Percentiles rank a stretch among this genome's conserved stretches.
Conservation (phyloP, 345 rosid species). For the Cochlearia excelsa region DNA sequence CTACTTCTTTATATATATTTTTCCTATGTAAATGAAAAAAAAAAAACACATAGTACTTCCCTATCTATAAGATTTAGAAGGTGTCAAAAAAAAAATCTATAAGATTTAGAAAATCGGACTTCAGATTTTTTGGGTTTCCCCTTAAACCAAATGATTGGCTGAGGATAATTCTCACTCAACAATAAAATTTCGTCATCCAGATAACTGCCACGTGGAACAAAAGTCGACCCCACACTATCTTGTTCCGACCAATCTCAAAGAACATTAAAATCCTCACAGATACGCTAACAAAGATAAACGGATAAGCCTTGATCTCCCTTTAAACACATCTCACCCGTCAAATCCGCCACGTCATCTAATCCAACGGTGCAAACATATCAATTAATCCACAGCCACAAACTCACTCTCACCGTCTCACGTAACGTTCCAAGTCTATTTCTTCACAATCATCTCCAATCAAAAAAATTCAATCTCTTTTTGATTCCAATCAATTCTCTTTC, state of each 20-base stretch:
- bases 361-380: constrained; percentile 18
- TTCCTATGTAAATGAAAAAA: too few relatives aligned
- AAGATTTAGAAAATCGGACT: too few relatives aligned
- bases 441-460: constrained; percentile 25
- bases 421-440: constrained; percentile 17
- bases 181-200: background rate
- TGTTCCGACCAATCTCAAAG: constrained; percentile 44
- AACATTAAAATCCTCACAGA: constrained; percentile 46
- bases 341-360: constrained; percentile 22
- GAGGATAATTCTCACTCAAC: background rate
- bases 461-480: constrained; percentile 37
- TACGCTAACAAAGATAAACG: constrained; percentile 32
- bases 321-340: constrained; percentile 12
- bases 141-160: background rate
- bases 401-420: too few relatives aligned
- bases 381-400: constrained; percentile 59
- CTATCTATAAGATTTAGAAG: too few relatives aligned
- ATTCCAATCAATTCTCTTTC: constrained; percentile 13
- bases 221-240: constrained; percentile 48
- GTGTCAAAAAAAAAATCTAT: too few relatives aligned
- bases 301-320: constrained; percentile 42
- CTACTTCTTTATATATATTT: too few relatives aligned
- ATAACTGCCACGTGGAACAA: constrained; percentile 29
- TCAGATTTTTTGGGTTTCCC: too few relatives aligned
- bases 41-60: too few relatives aligned